These are phyloP conservation scores for Tuber umbilicatum DNA, from an alignment of 495 filamentous ascomycete species.

Conservation along the genomic window DNA sequence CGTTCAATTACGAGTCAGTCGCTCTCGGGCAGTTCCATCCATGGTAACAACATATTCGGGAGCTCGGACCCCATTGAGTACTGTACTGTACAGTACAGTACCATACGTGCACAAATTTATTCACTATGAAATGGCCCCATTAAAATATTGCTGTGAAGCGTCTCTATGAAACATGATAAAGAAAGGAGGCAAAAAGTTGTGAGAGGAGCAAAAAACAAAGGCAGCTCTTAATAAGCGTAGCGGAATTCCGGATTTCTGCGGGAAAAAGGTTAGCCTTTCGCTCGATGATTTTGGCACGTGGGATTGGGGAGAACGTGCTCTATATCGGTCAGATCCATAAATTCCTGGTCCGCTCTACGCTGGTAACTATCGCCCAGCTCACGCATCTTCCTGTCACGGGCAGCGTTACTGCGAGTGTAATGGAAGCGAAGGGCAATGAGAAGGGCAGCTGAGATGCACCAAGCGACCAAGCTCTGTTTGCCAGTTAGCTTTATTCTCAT, in stretches of 20 bases:
- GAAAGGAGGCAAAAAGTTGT: not conserved
- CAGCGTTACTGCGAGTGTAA: not conserved
- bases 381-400: not conserved
- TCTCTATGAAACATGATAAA: not conserved
- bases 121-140: not conserved
- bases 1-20: too few species aligned
- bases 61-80: not conserved
- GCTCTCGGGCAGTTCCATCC: not conserved
- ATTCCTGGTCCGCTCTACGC: constrained; percentile 25
- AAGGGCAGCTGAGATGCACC: not conserved
- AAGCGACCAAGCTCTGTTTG: not conserved
- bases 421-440: not conserved
- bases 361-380: not conserved
- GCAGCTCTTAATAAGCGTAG: not conserved
- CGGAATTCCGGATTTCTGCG: not conserved
- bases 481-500: not conserved
- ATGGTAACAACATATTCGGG: not conserved
- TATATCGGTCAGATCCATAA: constrained; percentile 57
- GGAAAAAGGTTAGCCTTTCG: not conserved
- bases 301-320: constrained; percentile 52
- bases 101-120: not conserved
- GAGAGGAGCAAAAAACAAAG: not conserved
- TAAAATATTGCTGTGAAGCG: not conserved
- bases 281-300: constrained; percentile 26
- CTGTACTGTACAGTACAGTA: too few species aligned